Evolutionary conservation across 2,329 filamentous ascomycete species (phyloP).

Genomic region (Stagonosporopsis tanaceti): DNA sequence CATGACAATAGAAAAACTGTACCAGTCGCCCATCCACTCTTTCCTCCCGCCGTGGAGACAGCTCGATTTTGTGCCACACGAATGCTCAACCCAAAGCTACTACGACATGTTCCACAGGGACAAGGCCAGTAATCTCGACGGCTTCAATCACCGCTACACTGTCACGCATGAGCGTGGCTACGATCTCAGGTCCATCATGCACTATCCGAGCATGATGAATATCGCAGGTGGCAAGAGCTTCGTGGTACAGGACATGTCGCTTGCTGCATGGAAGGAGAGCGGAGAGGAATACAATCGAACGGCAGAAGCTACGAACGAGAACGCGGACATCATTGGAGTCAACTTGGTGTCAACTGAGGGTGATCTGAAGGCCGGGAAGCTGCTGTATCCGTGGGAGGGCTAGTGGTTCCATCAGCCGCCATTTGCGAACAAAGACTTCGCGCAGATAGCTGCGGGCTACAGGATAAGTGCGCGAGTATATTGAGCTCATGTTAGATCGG

Average conservation of each 20-base stretch:
- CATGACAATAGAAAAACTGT: neutral
- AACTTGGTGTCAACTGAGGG: neutral
- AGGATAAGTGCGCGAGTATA: no score
- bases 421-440: neutral
- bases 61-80: neutral
- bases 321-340: neutral
- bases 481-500: no score
- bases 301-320: neutral
- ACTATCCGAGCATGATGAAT: constrained; percentile 3
- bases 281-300: neutral
- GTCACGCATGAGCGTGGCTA: neutral
- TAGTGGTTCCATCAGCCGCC: neutral
- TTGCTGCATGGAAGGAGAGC: neutral
- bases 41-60: neutral
- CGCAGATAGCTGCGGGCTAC: no score
- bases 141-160: neutral
- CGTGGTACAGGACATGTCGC: neutral
- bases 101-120: neutral
- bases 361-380: constrained; percentile 1
- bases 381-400: constrained; percentile 4
- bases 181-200: constrained; percentile 19
- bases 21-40: neutral
- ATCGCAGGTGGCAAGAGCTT: neutral
- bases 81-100: neutral
- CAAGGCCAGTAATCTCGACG: neutral